These are phyloP conservation scores for Mortierella sp. DNA, from an alignment of 371 early-diverging fungal genomes.

Conservation along the genomic window DNA sequence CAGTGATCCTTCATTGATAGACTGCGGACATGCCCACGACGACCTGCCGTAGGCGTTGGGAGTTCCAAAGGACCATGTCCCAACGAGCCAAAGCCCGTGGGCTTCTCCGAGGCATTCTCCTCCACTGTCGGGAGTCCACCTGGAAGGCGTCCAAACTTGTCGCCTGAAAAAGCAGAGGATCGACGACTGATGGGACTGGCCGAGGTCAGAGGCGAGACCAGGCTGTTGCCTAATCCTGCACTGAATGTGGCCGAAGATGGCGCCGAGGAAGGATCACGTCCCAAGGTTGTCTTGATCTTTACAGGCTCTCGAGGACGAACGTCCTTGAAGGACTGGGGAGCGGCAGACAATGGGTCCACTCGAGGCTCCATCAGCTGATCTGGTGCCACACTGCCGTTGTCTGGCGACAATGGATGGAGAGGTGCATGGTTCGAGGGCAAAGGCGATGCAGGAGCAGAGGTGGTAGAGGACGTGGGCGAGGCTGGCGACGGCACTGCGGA, in stretches of 20 bases:
- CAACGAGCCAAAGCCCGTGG: not conserved
- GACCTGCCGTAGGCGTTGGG: not conserved
- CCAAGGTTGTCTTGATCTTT: conserved; percentile 15
- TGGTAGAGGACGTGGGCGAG: conserved; percentile 19
- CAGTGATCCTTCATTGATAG: conserved; percentile 46
- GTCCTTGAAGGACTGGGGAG: not conserved
- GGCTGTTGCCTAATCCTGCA: conserved; percentile 5
- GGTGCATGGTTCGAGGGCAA: conserved; percentile 5
- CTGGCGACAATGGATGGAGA: not conserved
- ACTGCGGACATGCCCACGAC: conserved; percentile 34
- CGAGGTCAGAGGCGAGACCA: conserved; percentile 17
- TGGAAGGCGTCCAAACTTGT: conserved; percentile 34
- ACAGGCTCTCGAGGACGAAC: not conserved
- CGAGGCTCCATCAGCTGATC: too few species aligned
- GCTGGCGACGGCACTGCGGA: conserved; percentile 35
- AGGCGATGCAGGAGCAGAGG: conserved; percentile 16
- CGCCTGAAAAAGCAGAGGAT: conserved; percentile 27
- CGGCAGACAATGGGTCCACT: not conserved
- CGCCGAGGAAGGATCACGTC: conserved; percentile 2
- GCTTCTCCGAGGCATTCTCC: conserved; percentile 26
- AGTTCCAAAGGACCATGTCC: not conserved
- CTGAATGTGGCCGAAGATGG: conserved; percentile 15
- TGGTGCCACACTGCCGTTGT: not conserved
- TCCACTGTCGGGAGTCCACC: conserved; percentile 41
- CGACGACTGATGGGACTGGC: conserved; percentile 43